A percentile compares a stretch with the other conserved stretches of the same genome.
Conservation (phyloP, 305 asterid species). For the Stenogyne calaminthoides region DNA sequence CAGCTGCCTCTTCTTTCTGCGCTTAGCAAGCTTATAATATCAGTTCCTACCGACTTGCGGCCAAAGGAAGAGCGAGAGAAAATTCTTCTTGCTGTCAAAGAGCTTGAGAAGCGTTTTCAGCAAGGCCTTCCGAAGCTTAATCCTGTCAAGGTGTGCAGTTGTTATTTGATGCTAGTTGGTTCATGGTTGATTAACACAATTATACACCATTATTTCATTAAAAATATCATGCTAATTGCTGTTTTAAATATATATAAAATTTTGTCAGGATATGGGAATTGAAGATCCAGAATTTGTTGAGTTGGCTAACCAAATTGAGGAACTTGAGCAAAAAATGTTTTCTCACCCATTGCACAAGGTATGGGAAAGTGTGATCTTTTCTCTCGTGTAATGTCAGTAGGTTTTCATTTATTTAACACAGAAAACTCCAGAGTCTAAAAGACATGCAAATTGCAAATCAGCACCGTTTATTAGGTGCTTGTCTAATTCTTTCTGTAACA, state of each 20-base stretch:
- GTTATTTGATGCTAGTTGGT: slow-evolving; percentile 29
- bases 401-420: background rate
- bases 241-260: slow-evolving; percentile 23
- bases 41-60: slow-evolving; percentile 90
- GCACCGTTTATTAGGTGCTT: slow-evolving; percentile 16
- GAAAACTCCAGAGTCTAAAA: background rate
- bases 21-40: slow-evolving; percentile 79
- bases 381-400: no score
- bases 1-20: slow-evolving; percentile 92
- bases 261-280: slow-evolving; percentile 84
- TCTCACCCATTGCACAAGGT: slow-evolving; percentile 92
- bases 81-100: slow-evolving; percentile 80
- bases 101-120: slow-evolving; percentile 89
- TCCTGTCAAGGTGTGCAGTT: slow-evolving; percentile 73
- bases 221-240: slow-evolving; percentile 13
- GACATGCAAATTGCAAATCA: slow-evolving; percentile 9
- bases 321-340: slow-evolving; percentile 73
- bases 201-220: slow-evolving; percentile 17
- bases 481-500: slow-evolving; percentile 27
- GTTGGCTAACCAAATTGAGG: slow-evolving; percentile 73
- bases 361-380: slow-evolving; percentile 14
- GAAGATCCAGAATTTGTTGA: slow-evolving; percentile 84
- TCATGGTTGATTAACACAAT: slow-evolving; percentile 19
- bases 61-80: slow-evolving; percentile 87
- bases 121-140: slow-evolving; percentile 93